Conservation (phyloP, 139 green algal species). For the Coelastrella sp. region DNA sequence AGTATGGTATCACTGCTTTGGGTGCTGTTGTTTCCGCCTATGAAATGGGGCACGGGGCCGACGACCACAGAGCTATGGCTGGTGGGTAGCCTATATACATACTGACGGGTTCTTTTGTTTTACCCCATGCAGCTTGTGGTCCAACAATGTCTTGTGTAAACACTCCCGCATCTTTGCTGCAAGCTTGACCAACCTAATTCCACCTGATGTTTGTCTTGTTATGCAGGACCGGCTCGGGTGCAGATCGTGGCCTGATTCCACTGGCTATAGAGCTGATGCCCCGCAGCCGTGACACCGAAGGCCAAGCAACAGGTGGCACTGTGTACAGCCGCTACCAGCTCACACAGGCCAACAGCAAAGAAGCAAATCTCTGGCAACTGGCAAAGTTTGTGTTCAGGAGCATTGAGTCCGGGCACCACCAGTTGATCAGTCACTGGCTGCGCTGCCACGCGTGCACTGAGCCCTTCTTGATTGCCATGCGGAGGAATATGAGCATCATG, state of each 20-base stretch:
- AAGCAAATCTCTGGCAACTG: conserved; percentile 52
- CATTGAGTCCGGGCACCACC: conserved; percentile 56
- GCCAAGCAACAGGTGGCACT: background rate
- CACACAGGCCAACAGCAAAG: background rate
- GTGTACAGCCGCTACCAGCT: background rate
- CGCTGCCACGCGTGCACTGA: conserved; percentile 61
- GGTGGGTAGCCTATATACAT: too few relatives aligned
- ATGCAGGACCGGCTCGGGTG: background rate
- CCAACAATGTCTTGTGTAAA: too few relatives aligned
- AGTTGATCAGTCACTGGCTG: conserved; percentile 68
- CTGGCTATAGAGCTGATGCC: background rate
- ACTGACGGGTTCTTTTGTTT: too few relatives aligned
- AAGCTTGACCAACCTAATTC: too few relatives aligned
- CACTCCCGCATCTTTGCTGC: too few relatives aligned
- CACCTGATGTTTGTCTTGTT: too few relatives aligned
- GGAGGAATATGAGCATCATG: conserved; percentile 57
- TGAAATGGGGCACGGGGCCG: too few relatives aligned
- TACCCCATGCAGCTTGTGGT: too few relatives aligned
- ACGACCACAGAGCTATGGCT: too few relatives aligned
- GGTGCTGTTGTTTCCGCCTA: too few relatives aligned
- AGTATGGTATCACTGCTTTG: too few relatives aligned
- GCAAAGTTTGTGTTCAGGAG: conserved; percentile 58
- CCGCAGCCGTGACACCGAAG: background rate
- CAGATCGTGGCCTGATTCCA: background rate
- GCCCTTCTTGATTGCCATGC: conserved; percentile 65